Percentiles rank a stretch among this genome's conserved stretches.
phyloP scores from a whole-genome alignment of 768 basidiomycete species.

The Boletus sp. region DNA sequence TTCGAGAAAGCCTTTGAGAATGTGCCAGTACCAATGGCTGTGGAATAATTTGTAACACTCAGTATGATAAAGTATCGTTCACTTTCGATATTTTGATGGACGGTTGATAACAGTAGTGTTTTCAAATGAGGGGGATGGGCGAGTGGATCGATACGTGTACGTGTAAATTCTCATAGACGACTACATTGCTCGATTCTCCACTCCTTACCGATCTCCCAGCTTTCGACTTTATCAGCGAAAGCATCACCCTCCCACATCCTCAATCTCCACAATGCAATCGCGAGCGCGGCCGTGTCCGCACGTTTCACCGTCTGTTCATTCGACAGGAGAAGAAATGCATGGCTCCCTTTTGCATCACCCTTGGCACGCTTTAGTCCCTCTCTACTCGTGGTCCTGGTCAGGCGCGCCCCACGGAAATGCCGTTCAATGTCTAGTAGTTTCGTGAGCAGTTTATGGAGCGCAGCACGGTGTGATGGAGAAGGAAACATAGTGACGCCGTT shows the following conservation, averaged over 20 bases:
- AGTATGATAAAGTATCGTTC: not conserved
- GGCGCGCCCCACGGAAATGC: slow-evolving; percentile 14
- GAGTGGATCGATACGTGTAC: not conserved
- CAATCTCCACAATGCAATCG: slow-evolving; percentile 75
- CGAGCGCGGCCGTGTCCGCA: slow-evolving; percentile 61
- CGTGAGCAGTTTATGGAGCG: slow-evolving; percentile 48
- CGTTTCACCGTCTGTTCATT: slow-evolving; percentile 45
- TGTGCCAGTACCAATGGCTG: slow-evolving; percentile 40
- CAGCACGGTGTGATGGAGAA: slow-evolving; percentile 53
- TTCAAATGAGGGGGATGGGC: too few relatives aligned
- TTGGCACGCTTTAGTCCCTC: not conserved
- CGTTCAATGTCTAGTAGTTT: slow-evolving; percentile 50
- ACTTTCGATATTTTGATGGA: not conserved
- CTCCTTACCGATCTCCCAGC: slow-evolving; percentile 39
- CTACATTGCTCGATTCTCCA: slow-evolving; percentile 21
- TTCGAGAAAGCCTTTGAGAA: slow-evolving; percentile 18
- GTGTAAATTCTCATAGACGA: not conserved
- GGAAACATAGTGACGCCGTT: slow-evolving; percentile 67
- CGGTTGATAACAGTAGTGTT: too few relatives aligned
- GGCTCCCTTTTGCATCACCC: slow-evolving; percentile 49
- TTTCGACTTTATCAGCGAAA: slow-evolving; percentile 7
- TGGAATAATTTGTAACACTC: slow-evolving; percentile 34
- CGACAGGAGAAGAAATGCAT: slow-evolving; percentile 66
- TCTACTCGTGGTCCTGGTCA: not conserved
- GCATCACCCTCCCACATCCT: slow-evolving; percentile 67